Evolutionary conservation across 441 rosid species (phyloP), one percentile per base, ranked within the genome.

Genomic region (Populus hybrid): DNA sequence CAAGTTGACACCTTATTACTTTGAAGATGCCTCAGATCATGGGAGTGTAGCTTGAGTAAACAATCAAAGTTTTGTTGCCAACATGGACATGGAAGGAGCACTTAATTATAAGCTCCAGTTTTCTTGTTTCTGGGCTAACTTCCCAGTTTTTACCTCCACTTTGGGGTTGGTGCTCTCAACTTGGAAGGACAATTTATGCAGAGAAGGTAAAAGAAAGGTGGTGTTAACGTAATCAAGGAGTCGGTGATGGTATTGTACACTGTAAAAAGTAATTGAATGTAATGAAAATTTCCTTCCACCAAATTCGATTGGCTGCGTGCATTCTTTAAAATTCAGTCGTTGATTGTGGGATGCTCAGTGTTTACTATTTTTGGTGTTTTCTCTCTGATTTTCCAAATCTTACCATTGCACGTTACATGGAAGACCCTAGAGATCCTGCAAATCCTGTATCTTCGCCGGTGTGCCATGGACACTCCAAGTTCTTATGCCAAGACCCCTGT

Each of bases 1-100:
- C 36, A 95, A 92, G 76, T 78, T 95, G 68, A 89, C 98, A 2
- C 97, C 95, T 59, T 92, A 94, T 72, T 90, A 92, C 86, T 83
- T 90, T 4, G 98, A 95, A 71, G 95, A 93, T 10, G 86, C 86
- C 65, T 92, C 97, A 1, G 94, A 91, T 79, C 93, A 88, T 0
- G 94, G 94, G 73, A 92, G 96, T 76, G 86, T 89, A 66, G 92
- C 89, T 64, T 95, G 87, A 95, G 74, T 68, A 71, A 7, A 9
- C 38, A 26, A 7, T 0, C 16, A 23, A 9, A 26, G 28, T 69
- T 56, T 63, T 16, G 61, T 7, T 56, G 64, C 66, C n/a, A 16
- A 67, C 50, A 61, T 68, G 70, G 79, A 31, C 36, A 35, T 64
- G 70, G 42, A 65, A 66, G 68, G 71, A 73, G 64, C 18, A 23